These are phyloP conservation scores for Xylariaceae sp. DNA, from an alignment of 2,329 filamentous ascomycete species.

Conservation along the genomic window DNA sequence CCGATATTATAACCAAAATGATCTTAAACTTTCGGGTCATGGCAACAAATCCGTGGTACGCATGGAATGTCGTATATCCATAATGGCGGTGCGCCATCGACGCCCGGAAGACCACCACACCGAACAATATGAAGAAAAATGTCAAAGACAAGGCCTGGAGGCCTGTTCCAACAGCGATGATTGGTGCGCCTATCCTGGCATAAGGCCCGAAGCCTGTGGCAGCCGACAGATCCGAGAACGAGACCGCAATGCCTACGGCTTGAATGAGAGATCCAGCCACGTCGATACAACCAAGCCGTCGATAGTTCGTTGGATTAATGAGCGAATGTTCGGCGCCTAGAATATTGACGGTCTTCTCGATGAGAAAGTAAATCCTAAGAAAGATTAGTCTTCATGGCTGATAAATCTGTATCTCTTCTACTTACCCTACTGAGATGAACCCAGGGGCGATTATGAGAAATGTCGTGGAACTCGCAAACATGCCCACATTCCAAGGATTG, in stretches of 20 bases:
- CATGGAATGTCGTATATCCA: conserved; percentile 27
- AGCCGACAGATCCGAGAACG: conserved; percentile 20
- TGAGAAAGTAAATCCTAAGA: conserved; percentile 24
- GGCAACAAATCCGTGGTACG: conserved; percentile 18
- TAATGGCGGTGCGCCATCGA: conserved; percentile 16
- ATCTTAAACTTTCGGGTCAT: conserved; percentile 22
- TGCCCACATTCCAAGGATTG: conserved; percentile 20
- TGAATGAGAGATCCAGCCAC: conserved; percentile 22
- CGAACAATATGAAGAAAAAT: conserved; percentile 20
- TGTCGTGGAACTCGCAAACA: conserved; percentile 18
- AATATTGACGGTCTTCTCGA: conserved; percentile 19
- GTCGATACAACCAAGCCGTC: conserved; percentile 22
- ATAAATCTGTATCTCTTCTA: neutral
- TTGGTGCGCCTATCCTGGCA: conserved; percentile 12
- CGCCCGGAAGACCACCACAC: conserved; percentile 18
- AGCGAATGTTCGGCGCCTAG: conserved; percentile 27
- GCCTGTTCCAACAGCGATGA: conserved; percentile 22
- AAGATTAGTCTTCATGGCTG: conserved; percentile 5
- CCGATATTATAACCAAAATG: conserved; percentile 20
- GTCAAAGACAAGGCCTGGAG: conserved; percentile 22
- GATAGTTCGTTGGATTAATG: conserved; percentile 18
- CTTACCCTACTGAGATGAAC: conserved; percentile 24
- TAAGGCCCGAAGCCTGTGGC: conserved; percentile 10
- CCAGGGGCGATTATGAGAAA: conserved; percentile 25
- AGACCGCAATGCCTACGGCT: conserved; percentile 21